Evolutionary conservation across 2,329 filamentous ascomycete genomes (phyloP), one percentile per base, ranked within the genome.

Genomic region (Mollisiaceae sp.): DNA sequence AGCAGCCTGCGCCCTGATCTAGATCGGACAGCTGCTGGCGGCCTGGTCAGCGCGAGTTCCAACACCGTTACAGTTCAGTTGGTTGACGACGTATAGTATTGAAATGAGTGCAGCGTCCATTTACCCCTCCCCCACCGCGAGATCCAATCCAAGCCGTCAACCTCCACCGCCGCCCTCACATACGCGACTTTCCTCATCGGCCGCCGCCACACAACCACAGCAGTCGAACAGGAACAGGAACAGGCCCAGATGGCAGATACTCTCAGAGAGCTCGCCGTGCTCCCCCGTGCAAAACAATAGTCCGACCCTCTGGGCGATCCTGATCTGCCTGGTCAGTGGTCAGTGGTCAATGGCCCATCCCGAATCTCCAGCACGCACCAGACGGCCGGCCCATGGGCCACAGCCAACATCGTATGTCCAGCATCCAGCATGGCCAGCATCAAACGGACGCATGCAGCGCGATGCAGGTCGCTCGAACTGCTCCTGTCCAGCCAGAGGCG

Each of bases 221-320:
- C 24, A 4, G 8, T 35, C 52, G 2, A 32, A 32, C 6, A 24
- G n/a, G n/a, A n/a, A n/a, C n/a, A n/a, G n/a, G n/a, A n/a, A n/a
- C n/a, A n/a, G n/a, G n/a, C n/a, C n/a, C n/a, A n/a, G n/a, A n/a
- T n/a, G n/a, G n/a, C n/a, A n/a, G n/a, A n/a, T n/a, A n/a, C n/a
- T n/a, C n/a, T n/a, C n/a, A n/a, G 11, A 50, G 35, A 39, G 35
- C n/a, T 15, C 35, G 24, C 5, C 14, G 38, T 22, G 35, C 35
- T 27, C 56, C 24, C 38, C 43, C 36, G 41, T 39, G 61, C 56
- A 54, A 69, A 62, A 67, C 64, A 67, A 59, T 59, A 62, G 66
- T 59, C 67, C 66, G 64, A 62, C 58, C 63, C 61, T 62, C 54
- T 59, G 57, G 64, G 38, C 65, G 69, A 71, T 71, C 68, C 41